Base-by-base conservation (phyloP, 768 basidiomycete species). In the Kwoniella dendrophila region DNA sequence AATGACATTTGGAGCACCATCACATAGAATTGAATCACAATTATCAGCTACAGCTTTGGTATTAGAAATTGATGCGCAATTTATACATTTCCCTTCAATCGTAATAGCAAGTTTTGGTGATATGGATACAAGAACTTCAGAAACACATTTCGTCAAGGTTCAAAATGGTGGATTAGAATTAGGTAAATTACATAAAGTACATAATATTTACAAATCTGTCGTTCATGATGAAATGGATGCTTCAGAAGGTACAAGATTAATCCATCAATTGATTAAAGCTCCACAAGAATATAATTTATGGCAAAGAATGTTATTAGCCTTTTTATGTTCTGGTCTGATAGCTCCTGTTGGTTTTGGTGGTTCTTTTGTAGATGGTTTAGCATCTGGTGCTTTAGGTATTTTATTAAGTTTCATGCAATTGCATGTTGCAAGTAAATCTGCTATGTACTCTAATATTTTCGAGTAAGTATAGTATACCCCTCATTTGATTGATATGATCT, bases 381-480 rank as follows among this genome's bases (percentile, higher is more conserved):
- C 71, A 27, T 68, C 68, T 65, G 72, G 70, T 20, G 57, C 41
- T 45, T 58, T 62, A 27, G 90, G 89, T 0, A 85, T 87, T 45
- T 72, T 88, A 50, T 80, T 93, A 49, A 84, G 84, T 48, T 83
- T 85, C 70, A 82, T 93, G 63, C 90, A 92, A 68, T 84, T 90
- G 30, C 83, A 82, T 53, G 85, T 90, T 16, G 90, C 89, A 16
- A 81, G 84, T 41, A 89, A 88, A 78, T 90, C 87, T 71, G 82
- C 87, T 0, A 82, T 92, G 74, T 92, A 92, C 75, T 89, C 90
- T 48, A 92, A 91, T 70, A 90, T 94, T 53, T 94, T 92, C 67
- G 92, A 95, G 92, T 92, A 72, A 77, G 88, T 82, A 7, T 7
- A 24, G 4, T 32, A 16, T 27, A 5, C 41, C 26, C 18, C 24